Percentiles rank a stretch among this genome's conserved stretches.
Conservation (phyloP, 1,284 basidiomycete species). For the Malassezia nana region DNA sequence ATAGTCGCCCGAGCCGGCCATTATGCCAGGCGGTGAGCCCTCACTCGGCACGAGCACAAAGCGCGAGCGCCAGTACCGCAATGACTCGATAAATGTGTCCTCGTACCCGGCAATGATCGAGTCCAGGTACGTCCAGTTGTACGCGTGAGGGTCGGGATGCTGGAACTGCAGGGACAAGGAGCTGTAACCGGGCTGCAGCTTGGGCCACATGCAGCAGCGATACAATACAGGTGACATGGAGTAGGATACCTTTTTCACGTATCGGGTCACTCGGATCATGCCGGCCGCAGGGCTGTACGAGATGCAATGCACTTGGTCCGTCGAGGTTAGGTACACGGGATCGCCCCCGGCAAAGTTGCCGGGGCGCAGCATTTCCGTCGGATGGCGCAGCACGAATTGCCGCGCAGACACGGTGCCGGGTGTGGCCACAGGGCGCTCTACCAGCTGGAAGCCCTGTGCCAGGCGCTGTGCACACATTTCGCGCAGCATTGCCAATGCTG, state of each 20-base stretch:
- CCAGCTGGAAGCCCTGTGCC: conserved; percentile 92
- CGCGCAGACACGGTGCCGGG: conserved; percentile 16
- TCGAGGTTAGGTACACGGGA: conserved; percentile 83
- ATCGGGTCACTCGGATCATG: conserved; percentile 74
- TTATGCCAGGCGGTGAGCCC: conserved; percentile 57
- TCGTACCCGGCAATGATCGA: conserved; percentile 49
- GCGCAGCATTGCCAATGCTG: conserved; percentile 65
- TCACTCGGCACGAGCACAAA: conserved; percentile 82
- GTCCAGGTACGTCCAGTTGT: conserved; percentile 50
- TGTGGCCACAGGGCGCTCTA: conserved; percentile 48
- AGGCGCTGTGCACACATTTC: conserved; percentile 87
- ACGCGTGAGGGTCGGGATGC: conserved; percentile 61
- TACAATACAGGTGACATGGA: conserved; percentile 60
- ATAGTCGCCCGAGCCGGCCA: conserved; percentile 36
- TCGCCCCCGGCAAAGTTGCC: conserved; percentile 41
- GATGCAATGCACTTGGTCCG: conserved; percentile 86
- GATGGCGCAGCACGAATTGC: conserved; percentile 31
- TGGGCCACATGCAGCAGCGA: conserved; percentile 84
- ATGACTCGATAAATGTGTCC: conserved; percentile 38
- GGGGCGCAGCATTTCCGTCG: conserved; percentile 43
- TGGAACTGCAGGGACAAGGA: conserved; percentile 66
- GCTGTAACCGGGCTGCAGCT: conserved; percentile 74
- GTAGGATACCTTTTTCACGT: conserved; percentile 66
- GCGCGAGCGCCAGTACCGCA: conserved; percentile 77
- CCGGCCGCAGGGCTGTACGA: conserved; percentile 68